Evolutionary conservation across 495 filamentous ascomycete species (phyloP), one percentile per base, ranked within the genome.

Genomic region (Hyaloscypha finlandica): DNA sequence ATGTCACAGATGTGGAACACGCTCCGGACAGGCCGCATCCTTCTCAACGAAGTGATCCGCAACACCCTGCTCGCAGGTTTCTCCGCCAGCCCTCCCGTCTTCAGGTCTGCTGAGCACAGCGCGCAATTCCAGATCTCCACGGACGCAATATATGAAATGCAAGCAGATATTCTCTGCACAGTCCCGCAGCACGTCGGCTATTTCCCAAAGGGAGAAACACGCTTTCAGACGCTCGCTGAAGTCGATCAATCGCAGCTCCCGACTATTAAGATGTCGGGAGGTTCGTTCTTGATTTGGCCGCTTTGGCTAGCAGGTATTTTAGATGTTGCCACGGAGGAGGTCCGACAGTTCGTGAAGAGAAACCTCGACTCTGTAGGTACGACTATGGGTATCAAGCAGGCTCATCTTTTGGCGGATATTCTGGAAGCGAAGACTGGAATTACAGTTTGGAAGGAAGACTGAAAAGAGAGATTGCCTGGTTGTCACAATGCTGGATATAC

Each of bases 1-100:
- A 77, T 82, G 33, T 83, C 81, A n/a, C 79, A 84, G 30, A 79
- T 84, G 22, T 89, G 86, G 85, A 90, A 89, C 64, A 81, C 89
- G 59, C 88, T 87, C 63, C 85, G 89, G 37, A 85, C 82, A 74
- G 78, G 84, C 1, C 83, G 86, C 25, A 83, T 89, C 35, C 70
- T 89, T 9, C 75, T 83, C 33, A 83, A 81, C 71, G 82, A 88
- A 59, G 75, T 80, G 29, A 83, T 90, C 9, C 66, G 78, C 5
- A 65, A 70, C 1, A 62, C 71, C 45, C 74, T 82, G 16, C 71
- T 76, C 52, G 64, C 67, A 32, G 67, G 75, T 22, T 73, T 76
- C 19, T 32, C 71, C 14, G 30, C 22, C 30, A 70, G 52, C 30
- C 68, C 68, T 0, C 68, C 71, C 16, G 16, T 62, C 25, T 71